Percentiles rank a stretch among this genome's conserved stretches.
These are phyloP conservation scores for Boletus barrowsii DNA, from an alignment of 768 basidiomycete genomes.

Conservation along the genomic window DNA sequence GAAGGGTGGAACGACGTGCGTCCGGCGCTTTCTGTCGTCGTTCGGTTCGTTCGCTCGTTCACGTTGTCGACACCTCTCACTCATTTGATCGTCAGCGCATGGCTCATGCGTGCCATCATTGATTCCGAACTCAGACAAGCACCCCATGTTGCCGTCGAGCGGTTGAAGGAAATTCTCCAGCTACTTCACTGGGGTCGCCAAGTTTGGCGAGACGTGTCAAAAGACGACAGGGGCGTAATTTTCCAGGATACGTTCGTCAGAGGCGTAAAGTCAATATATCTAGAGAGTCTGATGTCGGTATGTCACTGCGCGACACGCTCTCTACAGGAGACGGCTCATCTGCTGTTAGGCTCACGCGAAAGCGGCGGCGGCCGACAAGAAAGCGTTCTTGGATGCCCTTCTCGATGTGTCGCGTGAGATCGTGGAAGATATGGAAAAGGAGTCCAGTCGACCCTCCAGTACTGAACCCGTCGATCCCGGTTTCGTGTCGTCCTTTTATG, in stretches of 20 bases:
- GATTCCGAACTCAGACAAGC: not conserved
- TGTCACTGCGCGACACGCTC: not conserved
- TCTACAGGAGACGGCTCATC: not conserved
- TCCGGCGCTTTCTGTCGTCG: not conserved
- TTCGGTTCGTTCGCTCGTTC: not conserved
- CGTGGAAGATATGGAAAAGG: not conserved
- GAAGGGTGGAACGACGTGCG: not conserved
- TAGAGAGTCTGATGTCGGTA: not conserved
- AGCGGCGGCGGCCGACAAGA: not conserved
- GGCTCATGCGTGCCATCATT: not conserved
- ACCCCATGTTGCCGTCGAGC: not conserved
- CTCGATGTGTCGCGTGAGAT: not conserved
- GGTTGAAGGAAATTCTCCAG: not conserved
- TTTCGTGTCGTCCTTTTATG: conserved; percentile 1
- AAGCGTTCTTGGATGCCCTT: not conserved
- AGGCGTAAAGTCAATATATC: not conserved
- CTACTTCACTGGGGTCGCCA: conserved; percentile 3
- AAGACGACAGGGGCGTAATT: not conserved
- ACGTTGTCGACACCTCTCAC: not conserved
- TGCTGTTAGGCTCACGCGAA: not conserved
- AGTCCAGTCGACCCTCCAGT: not conserved
- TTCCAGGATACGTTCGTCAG: conserved; percentile 1
- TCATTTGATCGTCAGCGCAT: not conserved
- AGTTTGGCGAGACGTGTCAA: not conserved
- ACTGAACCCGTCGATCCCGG: not conserved